Evolutionary conservation across 331 rosid species (phyloP).

Genomic region (Rosa hybrid): DNA sequence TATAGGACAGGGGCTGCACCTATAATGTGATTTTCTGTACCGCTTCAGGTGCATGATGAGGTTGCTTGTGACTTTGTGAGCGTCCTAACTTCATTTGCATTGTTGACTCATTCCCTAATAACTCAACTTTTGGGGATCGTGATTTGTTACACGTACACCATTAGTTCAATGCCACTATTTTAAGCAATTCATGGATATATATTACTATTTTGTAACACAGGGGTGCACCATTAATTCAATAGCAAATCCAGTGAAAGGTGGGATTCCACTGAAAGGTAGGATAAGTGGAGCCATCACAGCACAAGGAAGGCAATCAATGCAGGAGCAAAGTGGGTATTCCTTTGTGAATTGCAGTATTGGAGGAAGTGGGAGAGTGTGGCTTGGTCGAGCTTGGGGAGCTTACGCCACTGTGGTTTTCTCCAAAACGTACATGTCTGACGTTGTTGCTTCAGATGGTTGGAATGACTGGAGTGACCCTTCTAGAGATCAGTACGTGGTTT

Average conservation of each 20-base stretch:
- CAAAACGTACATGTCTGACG: conserved; percentile 57
- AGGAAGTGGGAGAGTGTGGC: conserved; percentile 81
- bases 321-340: conserved; percentile 63
- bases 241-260: conserved; percentile 45
- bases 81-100: neutral
- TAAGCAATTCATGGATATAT: neutral
- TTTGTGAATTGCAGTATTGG: conserved; percentile 68
- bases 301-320: conserved; percentile 50
- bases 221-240: conserved; percentile 57
- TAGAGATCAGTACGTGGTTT: conserved; percentile 49
- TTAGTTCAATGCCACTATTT: neutral
- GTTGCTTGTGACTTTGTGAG: neutral
- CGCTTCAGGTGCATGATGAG: neutral
- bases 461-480: conserved; percentile 68
- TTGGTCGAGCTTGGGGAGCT: conserved; percentile 80
- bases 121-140: neutral
- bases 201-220: conserved; percentile 33
- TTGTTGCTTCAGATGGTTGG: conserved; percentile 63
- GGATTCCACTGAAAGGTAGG: conserved; percentile 30
- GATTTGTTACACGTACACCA: neutral
- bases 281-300: conserved; percentile 69
- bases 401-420: conserved; percentile 59
- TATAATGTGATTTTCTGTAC: neutral
- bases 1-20: too few species aligned
- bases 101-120: neutral